phyloP scores from a whole-genome alignment of 177 flowering plant genomes.

The Tripterygium wilfordii region DNA sequence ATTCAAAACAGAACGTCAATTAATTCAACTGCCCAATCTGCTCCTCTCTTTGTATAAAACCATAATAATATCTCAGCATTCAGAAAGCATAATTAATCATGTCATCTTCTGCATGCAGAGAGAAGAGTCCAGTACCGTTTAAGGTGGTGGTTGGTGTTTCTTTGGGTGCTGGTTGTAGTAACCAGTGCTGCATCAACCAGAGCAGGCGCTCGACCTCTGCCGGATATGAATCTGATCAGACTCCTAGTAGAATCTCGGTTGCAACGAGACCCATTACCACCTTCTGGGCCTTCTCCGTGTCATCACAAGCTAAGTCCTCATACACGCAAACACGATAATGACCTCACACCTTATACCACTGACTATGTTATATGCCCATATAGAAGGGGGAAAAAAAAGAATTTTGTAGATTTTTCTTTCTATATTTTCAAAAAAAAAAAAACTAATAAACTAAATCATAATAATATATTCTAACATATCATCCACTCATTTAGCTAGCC shows the following conservation, averaged over 20 bases:
- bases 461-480: too few species aligned
- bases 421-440: too few species aligned
- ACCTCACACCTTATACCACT: too few species aligned
- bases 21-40: not conserved
- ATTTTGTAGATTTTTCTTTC: too few species aligned
- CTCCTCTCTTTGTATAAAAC: not conserved
- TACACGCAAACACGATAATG: too few species aligned
- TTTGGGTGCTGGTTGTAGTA: slow-evolving; percentile 9
- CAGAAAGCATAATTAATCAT: slow-evolving; percentile 7
- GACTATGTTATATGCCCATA: too few species aligned
- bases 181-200: slow-evolving; percentile 14
- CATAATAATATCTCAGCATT: not conserved
- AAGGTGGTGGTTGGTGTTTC: slow-evolving; percentile 3
- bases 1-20: too few species aligned
- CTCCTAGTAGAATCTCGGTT: slow-evolving; percentile 18
- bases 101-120: not conserved
- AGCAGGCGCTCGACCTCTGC: slow-evolving; percentile 6
- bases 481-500: too few species aligned
- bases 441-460: too few species aligned
- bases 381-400: too few species aligned
- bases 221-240: slow-evolving; percentile 2
- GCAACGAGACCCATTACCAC: slow-evolving; percentile 39
- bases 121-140: not conserved
- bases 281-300: slow-evolving; percentile 45
- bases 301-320: slow-evolving; percentile 21